These are phyloP conservation scores for Trametes polyzona DNA, from an alignment of 1,284 basidiomycete genomes.

Conservation along the genomic window DNA sequence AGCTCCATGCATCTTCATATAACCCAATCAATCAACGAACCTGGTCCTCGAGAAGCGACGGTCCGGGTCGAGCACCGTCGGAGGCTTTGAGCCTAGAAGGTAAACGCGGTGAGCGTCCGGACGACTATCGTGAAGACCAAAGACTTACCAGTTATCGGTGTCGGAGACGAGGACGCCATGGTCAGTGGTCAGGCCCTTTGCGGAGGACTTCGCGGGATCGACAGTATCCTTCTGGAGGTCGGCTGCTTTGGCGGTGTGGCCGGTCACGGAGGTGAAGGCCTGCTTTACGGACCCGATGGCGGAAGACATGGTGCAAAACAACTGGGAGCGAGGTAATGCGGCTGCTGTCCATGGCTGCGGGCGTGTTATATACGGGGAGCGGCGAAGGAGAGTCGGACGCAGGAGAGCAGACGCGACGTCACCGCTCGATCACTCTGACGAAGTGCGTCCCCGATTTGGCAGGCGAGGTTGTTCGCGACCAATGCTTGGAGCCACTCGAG, in stretches of 20 bases:
- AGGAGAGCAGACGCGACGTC: constrained; percentile 21
- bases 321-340: neutral
- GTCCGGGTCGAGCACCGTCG: constrained; percentile 49
- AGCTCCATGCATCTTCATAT: neutral
- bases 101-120: neutral
- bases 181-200: constrained; percentile 59
- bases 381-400: neutral
- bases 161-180: constrained; percentile 61
- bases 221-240: constrained; percentile 52
- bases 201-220: constrained; percentile 36
- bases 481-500: constrained; percentile 6
- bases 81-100: constrained; percentile 54
- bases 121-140: neutral
- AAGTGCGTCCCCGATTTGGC: constrained; percentile 8
- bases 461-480: constrained; percentile 2
- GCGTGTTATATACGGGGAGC: constrained; percentile 10
- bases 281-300: constrained; percentile 32
- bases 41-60: constrained; percentile 68
- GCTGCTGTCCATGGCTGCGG: neutral
- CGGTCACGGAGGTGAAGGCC: constrained; percentile 33
- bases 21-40: constrained; percentile 4
- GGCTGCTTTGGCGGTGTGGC: constrained; percentile 43
- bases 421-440: constrained; percentile 18
- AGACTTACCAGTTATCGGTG: constrained; percentile 65
- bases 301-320: constrained; percentile 24